Percentiles rank a stretch among this genome's conserved stretches.
These are phyloP conservation scores for Termitomyces sp. DNA, from an alignment of 768 basidiomycete species.

Conservation along the genomic window DNA sequence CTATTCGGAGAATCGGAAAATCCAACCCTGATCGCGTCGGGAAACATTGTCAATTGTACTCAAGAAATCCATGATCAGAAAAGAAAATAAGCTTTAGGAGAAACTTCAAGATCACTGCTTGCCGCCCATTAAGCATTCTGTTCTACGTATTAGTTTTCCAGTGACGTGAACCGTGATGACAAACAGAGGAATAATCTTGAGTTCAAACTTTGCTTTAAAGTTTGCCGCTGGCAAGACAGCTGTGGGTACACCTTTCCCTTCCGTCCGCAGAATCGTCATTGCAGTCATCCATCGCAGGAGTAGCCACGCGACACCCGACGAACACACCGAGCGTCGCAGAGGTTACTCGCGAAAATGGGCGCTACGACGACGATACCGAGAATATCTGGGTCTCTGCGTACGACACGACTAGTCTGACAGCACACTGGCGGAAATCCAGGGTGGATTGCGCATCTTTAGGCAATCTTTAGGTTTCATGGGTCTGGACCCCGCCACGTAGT, in stretches of 20 bases:
- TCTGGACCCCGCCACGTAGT: neutral
- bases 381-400: constrained; percentile 8
- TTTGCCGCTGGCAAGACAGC: constrained; percentile 16
- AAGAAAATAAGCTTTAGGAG: neutral
- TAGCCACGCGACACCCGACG: constrained; percentile 21
- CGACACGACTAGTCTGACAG: neutral
- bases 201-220: constrained; percentile 22
- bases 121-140: neutral
- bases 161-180: neutral
- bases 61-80: neutral
- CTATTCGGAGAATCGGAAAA: neutral
- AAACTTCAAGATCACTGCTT: neutral
- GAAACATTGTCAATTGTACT: neutral
- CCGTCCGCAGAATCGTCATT: constrained; percentile 43
- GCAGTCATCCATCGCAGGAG: constrained; percentile 82
- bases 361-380: constrained; percentile 21
- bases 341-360: constrained; percentile 17
- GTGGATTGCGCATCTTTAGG: neutral
- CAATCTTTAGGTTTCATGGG: neutral
- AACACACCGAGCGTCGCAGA: constrained; percentile 7
- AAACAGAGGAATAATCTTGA: neutral
- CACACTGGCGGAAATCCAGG: neutral
- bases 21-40: neutral
- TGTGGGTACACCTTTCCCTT: constrained; percentile 6
- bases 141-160: neutral